Percentiles rank a stretch among this genome's conserved stretches.
Conservation (phyloP, 2,329 filamentous ascomycete genomes). For the Colletotrichum cereale region DNA sequence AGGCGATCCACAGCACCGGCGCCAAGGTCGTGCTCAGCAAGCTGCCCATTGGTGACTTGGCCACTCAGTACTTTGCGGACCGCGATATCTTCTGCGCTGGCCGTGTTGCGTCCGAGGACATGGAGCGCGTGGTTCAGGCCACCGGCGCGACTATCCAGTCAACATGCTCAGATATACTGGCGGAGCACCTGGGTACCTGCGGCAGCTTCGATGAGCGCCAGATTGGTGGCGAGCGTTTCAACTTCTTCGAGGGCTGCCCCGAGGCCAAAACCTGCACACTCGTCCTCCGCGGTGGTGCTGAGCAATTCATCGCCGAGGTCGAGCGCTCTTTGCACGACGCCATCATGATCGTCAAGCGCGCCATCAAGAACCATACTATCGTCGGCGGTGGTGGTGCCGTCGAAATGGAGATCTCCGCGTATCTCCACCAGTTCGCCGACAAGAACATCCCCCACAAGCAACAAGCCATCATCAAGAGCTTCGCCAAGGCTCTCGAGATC, state of each 20-base stretch:
- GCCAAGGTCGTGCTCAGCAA: constrained; percentile 98
- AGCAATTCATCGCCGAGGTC: constrained; percentile 99
- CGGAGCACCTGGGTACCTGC: constrained; percentile 91
- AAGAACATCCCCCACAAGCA: constrained; percentile 95
- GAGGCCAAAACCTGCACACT: constrained; percentile 97
- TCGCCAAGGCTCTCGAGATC: constrained; percentile 96
- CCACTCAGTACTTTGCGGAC: constrained; percentile 98
- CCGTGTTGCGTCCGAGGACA: constrained; percentile 89
- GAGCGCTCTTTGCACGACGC: constrained; percentile 98
- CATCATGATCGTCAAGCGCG: constrained; percentile 99
- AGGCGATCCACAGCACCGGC: constrained; percentile 91
- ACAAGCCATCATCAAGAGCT: constrained; percentile 96
- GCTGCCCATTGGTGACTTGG: constrained; percentile 95
- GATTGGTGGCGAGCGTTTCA: constrained; percentile 97
- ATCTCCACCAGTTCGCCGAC: constrained; percentile 93
- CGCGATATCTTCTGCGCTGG: constrained; percentile 98
- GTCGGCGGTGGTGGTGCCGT: constrained; percentile 94
- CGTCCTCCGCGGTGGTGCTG: constrained; percentile 92
- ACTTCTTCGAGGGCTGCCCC: constrained; percentile 97
- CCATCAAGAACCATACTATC: constrained; percentile 93
- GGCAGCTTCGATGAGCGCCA: constrained; percentile 94
- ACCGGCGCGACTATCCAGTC: constrained; percentile 94
- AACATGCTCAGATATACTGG: constrained; percentile 93
- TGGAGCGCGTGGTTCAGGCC: constrained; percentile 96
- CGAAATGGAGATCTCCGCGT: constrained; percentile 97